Base-by-base conservation (phyloP, 208 protist species). In the Crithidia bombi region DNA sequence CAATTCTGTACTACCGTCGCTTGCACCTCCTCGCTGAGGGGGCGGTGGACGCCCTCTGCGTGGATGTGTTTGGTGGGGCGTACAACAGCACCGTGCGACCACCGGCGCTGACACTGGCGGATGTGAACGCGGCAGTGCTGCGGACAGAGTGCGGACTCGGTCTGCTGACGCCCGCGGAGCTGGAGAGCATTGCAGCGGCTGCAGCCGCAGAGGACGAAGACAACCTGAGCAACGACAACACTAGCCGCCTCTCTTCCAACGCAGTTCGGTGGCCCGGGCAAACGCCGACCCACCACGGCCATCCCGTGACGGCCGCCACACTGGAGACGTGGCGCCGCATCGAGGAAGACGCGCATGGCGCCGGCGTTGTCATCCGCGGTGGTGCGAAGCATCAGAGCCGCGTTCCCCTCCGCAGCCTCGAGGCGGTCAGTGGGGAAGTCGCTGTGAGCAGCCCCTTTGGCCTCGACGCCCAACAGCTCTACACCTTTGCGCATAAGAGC, bases 1-100 rank as follows among this genome's bases (percentile, higher is more conserved):
- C 91, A 10, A 92, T 92, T 44, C 91, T 97, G 63, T 97, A 97
- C 70, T 82, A 95, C 54, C 78, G 87, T 19, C 82, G 93, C n/a
- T 69, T 97, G 36, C 64, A 86, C 57, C 69, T 95, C 32, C 73
- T 97, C 33, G 74, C 90, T 5, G 56, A 86, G 56, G 68, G 90
- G 23, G 73, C 77, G 38, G 65, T 59, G 25, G 70, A 79, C 41
- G 73, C 83, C 25, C 66, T 96, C 2, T 81, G 73, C 51, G 69
- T 97, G 17, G 92, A 98, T 67, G 72, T 94, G 3, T 88, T 97
- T 51, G 95, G 95, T 43, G 85, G 84, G 30, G 91, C 79, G 44
- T 97, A 95, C 90, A 82, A 78, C 17, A 52, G 47, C 19, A 57
- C 76, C 25, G 39, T 52, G 19, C 92, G 92, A 0, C 93, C 95